Evolutionary conservation across 2,329 filamentous ascomycete genomes (phyloP).

Genomic region (Cytospora mali): DNA sequence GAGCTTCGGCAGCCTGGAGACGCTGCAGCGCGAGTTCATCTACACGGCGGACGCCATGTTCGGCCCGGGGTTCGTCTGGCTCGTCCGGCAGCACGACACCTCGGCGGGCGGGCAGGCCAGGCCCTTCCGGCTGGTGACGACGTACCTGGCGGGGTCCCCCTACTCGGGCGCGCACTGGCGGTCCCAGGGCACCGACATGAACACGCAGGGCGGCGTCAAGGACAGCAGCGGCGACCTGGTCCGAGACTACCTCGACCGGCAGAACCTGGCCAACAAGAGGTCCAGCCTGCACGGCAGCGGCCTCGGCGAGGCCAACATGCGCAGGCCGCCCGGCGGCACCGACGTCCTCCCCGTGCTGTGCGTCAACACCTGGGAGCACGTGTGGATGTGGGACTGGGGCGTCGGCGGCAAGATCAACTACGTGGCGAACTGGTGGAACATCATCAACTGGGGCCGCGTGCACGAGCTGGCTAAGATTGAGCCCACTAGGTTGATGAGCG

Average conservation of each 20-base stretch:
- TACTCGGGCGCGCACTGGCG: slow-evolving; percentile 85
- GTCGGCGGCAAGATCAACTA: slow-evolving; percentile 74
- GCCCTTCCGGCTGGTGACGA: slow-evolving; percentile 72
- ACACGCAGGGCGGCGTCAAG: slow-evolving; percentile 54
- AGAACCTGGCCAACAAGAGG: slow-evolving; percentile 38
- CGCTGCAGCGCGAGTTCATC: slow-evolving; percentile 77
- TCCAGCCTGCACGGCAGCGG: slow-evolving; percentile 34
- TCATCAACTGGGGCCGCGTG: slow-evolving; percentile 83
- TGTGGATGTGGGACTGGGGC: slow-evolving; percentile 82
- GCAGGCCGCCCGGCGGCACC: slow-evolving; percentile 62
- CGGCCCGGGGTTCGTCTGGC: slow-evolving; percentile 95
- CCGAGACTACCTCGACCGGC: slow-evolving; percentile 45
- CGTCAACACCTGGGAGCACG: slow-evolving; percentile 95
- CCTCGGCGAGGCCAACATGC: slow-evolving; percentile 32
- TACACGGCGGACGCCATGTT: slow-evolving; percentile 88
- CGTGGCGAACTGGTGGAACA: slow-evolving; percentile 82
- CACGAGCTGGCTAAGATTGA: slow-evolving; percentile 43
- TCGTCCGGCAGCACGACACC: slow-evolving; percentile 60
- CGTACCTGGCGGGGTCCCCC: slow-evolving; percentile 89
- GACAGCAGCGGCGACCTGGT: slow-evolving; percentile 37
- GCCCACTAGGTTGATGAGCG: slow-evolving; percentile 5
- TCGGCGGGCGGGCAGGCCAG: slow-evolving; percentile 35
- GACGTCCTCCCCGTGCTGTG: slow-evolving; percentile 79
- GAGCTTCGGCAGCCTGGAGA: slow-evolving; percentile 82
- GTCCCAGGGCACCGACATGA: slow-evolving; percentile 69